phyloP scores from a whole-genome alignment of 805 yeast species.

The Komagataella phaffii region DNA sequence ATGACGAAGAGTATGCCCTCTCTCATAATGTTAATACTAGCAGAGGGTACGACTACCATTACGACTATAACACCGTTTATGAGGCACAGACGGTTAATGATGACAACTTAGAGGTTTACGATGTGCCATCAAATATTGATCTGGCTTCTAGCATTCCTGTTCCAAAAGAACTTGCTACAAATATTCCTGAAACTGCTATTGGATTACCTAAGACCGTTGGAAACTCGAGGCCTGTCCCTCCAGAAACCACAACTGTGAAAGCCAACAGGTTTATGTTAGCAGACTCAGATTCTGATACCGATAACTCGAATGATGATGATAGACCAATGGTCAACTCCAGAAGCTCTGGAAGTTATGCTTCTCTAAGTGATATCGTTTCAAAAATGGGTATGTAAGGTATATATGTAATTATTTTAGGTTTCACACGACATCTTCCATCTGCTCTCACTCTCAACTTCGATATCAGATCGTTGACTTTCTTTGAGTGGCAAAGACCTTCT shows the following conservation, averaged over 20 bases:
- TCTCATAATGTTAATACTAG: slow-evolving; percentile 63
- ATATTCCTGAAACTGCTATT: background rate
- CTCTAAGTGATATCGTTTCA: background rate
- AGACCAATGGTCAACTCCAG: background rate
- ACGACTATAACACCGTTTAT: slow-evolving; percentile 72
- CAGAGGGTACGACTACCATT: slow-evolving; percentile 66
- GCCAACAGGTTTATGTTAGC: slow-evolving; percentile 1
- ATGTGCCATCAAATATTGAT: slow-evolving; percentile 18
- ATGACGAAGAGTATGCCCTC: slow-evolving; percentile 47
- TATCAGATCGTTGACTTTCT: background rate
- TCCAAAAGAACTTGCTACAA: background rate
- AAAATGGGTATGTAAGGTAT: background rate
- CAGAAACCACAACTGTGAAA: background rate
- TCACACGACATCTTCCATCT: background rate
- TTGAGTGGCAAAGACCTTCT: background rate
- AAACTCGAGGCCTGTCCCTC: background rate
- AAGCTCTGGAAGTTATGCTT: background rate
- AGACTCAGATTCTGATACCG: background rate
- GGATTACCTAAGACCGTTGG: background rate
- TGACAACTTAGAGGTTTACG: slow-evolving; percentile 20
- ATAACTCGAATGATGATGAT: background rate
- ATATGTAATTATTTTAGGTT: background rate
- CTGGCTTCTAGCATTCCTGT: background rate
- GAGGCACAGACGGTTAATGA: slow-evolving; percentile 23
- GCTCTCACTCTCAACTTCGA: background rate